Base-by-base conservation (phyloP, 2,329 filamentous ascomycete genomes). In the Scleromitrula shiraiana region DNA sequence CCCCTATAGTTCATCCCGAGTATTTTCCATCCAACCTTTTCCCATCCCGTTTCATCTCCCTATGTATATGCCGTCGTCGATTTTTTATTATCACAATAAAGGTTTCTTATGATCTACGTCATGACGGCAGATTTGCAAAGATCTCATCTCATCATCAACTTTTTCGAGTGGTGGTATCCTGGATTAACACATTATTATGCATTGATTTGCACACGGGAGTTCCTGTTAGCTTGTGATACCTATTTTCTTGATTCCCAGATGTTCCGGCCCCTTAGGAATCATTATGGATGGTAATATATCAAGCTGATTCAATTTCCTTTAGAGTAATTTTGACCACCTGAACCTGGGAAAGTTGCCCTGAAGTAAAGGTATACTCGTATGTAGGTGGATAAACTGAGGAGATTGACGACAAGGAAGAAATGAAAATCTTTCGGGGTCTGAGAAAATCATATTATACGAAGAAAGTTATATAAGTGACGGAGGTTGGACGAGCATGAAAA, bases 191-290 rank as follows among this genome's bases (percentile, higher is more conserved):
- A 23, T 27, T 41, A 26, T 41, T 41, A 33, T 41, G 44, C 44
- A 47, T 47, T 47, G 44, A 47, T 47, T 32, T 15, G 19, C 44
- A 47, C 44, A 47, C 35, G 44, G 44, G 15, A 15, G 23, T 35
- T 41, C 44, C 44, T 41, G 38, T 47, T 27, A 41, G 9, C 9
- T 20, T 9, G 24, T 7, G 9, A 9, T 32, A 27, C 30, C n/a
- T 37, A 20, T 24, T 35, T 33, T 41, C 7, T 23, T 2, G 17
- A 35, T n/a, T 23, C 10, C 17, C 40, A 23, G 15, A 29, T 27
- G 17, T 41, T 2, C n/a, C 7, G 12, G 19, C 17, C 17, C 29
- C 30, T 41, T 35, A 41, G 14, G 22, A 41, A 5, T 20, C 4
- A 23, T 26, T 10, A 12, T 10, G 17, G 2, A 17, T 33, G 8